Evolutionary conservation across 306 rosid genomes (phyloP).

Genomic region (Vigna hirtella): DNA sequence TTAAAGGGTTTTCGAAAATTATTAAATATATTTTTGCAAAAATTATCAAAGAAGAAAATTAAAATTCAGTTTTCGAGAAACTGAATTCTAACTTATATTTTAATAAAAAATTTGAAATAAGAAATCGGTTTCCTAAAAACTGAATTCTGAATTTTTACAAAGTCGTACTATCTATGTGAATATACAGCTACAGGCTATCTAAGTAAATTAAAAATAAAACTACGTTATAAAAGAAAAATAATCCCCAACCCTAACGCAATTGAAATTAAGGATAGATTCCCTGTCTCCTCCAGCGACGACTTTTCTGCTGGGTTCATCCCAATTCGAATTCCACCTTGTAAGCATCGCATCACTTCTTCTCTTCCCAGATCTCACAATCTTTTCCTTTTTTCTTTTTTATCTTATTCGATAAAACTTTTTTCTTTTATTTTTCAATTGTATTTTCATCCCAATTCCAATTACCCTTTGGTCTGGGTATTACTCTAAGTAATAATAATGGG

Average conservation of each 20-base stretch:
- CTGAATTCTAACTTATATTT: too few relatives aligned
- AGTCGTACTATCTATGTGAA: too few relatives aligned
- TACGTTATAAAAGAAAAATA: too few relatives aligned
- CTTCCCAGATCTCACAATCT: conserved; percentile 32
- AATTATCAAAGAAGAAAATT: too few relatives aligned
- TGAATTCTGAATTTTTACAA: too few relatives aligned
- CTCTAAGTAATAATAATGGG: background rate
- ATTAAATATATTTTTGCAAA: too few relatives aligned
- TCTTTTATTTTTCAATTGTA: background rate
- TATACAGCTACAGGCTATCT: too few relatives aligned
- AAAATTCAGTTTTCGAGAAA: too few relatives aligned
- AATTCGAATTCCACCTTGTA: background rate
- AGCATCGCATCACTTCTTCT: background rate
- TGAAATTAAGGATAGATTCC: background rate
- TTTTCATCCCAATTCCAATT: background rate
- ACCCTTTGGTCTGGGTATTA: background rate
- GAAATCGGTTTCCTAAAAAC: too few relatives aligned
- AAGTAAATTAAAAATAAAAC: too few relatives aligned
- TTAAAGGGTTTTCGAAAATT: too few relatives aligned
- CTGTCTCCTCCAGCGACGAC: conserved; percentile 22
- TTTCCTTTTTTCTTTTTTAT: background rate
- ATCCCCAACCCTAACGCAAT: background rate
- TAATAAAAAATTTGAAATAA: too few relatives aligned
- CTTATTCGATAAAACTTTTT: background rate
- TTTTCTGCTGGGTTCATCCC: background rate